Evolutionary conservation across 2,329 filamentous ascomycete genomes (phyloP).

Genomic region (Sporothrix humicola): DNA sequence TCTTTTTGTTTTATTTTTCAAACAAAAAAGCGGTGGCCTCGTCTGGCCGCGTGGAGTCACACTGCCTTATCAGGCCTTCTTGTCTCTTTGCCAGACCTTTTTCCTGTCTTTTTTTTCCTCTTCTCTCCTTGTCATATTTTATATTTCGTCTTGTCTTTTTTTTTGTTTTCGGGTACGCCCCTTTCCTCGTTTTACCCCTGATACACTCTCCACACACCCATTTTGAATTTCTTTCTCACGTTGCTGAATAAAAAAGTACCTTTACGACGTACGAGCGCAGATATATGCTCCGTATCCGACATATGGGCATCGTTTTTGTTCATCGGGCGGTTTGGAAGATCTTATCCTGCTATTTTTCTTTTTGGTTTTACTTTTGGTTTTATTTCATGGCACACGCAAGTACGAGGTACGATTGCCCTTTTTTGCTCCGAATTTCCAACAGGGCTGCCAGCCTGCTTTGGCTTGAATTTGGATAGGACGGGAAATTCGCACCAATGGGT

Average conservation of each 20-base stretch:
- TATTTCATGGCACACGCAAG: too few relatives aligned
- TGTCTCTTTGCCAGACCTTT: neutral
- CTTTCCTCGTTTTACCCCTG: slow-evolving; percentile 30
- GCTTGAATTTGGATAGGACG: neutral
- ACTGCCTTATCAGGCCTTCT: slow-evolving; percentile 32
- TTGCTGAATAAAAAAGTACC: neutral
- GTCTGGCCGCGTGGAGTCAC: slow-evolving; percentile 29
- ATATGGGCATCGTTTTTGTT: neutral
- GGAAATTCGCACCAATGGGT: neutral
- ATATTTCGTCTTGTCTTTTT: neutral
- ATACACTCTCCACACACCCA: slow-evolving; percentile 26
- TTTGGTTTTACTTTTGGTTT: neutral
- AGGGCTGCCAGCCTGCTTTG: neutral
- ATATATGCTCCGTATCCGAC: slow-evolving; percentile 10
- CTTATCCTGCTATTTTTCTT: neutral
- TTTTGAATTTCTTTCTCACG: neutral
- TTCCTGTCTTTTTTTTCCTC: neutral
- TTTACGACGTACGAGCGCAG: neutral
- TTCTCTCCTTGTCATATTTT: neutral
- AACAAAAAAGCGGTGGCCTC: neutral
- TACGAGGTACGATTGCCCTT: too few relatives aligned
- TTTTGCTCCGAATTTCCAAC: neutral
- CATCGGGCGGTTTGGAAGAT: neutral
- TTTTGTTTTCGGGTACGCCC: slow-evolving; percentile 13
- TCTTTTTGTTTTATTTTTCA: neutral